Percentiles rank a stretch among this genome's conserved stretches.
phyloP scores from a whole-genome alignment of 805 yeast species.

The Kodamaea kakaduensis region DNA sequence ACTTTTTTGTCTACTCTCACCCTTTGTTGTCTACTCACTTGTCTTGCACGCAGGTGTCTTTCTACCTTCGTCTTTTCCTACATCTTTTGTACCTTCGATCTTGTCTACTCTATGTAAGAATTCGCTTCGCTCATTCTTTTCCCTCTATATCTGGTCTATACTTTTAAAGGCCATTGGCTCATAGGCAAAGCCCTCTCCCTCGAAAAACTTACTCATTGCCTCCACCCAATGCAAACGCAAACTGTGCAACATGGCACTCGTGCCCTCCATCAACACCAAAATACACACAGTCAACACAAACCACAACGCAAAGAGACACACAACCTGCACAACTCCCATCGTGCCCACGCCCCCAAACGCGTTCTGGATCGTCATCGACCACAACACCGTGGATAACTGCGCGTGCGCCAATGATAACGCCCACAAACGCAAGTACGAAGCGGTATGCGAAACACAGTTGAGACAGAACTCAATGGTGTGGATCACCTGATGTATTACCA shows the following conservation, averaged over 20 bases:
- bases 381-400: slow-evolving; percentile 88
- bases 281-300: slow-evolving; percentile 85
- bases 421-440: slow-evolving; percentile 94
- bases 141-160: slow-evolving; percentile 6
- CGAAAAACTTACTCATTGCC: slow-evolving; percentile 96
- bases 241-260: slow-evolving; percentile 98
- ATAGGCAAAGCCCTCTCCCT: slow-evolving; percentile 92
- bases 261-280: slow-evolving; percentile 96
- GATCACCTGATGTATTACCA: slow-evolving; percentile 94
- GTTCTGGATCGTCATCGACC: slow-evolving; percentile 90
- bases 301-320: slow-evolving; percentile 90
- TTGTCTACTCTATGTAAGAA: no score
- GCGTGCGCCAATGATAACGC: slow-evolving; percentile 97
- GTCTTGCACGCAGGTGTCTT: no score
- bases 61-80: no score
- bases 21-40: no score
- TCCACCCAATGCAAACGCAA: slow-evolving; percentile 99
- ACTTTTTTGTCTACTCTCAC: no score
- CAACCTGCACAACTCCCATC: slow-evolving; percentile 69
- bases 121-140: no score
- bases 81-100: no score
- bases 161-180: slow-evolving; percentile 72
- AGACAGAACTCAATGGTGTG: slow-evolving; percentile 97
- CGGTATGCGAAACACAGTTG: slow-evolving; percentile 97
- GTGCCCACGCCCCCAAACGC: slow-evolving; percentile 67